Evolutionary conservation across 495 filamentous ascomycete species (phyloP).

Genomic region (Amniculicola lignicola): DNA sequence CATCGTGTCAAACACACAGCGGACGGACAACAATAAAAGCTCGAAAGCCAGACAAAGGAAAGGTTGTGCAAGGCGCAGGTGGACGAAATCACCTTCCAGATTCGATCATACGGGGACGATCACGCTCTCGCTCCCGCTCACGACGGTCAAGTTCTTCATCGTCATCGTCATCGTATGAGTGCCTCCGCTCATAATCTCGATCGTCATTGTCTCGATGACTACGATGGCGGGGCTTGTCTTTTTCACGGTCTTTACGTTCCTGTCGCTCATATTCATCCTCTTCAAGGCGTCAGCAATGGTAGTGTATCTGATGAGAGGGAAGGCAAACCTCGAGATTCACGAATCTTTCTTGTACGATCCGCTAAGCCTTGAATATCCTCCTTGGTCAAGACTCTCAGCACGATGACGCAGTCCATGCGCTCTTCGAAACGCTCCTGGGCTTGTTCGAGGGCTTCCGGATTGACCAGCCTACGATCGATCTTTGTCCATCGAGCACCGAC

Average conservation of each 20-base stretch:
- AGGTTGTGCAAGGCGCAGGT: background rate
- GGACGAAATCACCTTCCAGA: constrained; percentile 24
- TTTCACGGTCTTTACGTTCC: constrained; percentile 16
- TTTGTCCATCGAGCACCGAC: constrained; percentile 83
- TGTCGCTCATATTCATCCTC: constrained; percentile 16
- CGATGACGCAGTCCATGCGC: constrained; percentile 78
- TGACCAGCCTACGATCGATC: constrained; percentile 78
- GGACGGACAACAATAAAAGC: background rate
- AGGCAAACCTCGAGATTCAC: constrained; percentile 56
- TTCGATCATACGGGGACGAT: constrained; percentile 20
- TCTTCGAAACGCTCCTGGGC: constrained; percentile 80
- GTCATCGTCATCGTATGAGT: constrained; percentile 18
- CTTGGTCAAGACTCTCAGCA: constrained; percentile 71
- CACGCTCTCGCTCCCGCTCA: constrained; percentile 7
- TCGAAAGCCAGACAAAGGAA: background rate
- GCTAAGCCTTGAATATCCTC: constrained; percentile 81
- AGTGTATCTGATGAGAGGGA: background rate
- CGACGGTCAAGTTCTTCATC: constrained; percentile 8
- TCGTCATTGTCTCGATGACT: constrained; percentile 27
- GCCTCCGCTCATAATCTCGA: constrained; percentile 6
- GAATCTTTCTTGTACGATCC: constrained; percentile 65
- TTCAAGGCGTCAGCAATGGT: constrained; percentile 9
- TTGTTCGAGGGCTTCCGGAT: constrained; percentile 71
- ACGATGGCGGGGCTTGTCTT: constrained; percentile 16
- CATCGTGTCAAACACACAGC: constrained; percentile 1